Evolutionary conservation across 306 rosid genomes (phyloP).

Genomic region (Cucurbita pepo): DNA sequence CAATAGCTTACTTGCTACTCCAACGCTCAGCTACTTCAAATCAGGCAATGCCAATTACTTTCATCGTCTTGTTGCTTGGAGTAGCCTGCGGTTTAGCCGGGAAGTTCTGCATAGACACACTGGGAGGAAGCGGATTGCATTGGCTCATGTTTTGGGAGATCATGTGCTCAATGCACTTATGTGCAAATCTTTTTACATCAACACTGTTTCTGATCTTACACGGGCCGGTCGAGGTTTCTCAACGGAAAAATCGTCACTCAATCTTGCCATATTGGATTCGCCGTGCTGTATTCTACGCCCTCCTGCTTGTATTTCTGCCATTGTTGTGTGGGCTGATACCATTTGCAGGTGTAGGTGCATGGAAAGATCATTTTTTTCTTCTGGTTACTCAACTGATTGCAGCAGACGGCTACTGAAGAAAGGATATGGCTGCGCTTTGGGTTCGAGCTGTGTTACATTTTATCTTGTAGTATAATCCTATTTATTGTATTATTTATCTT

Average conservation of each 20-base stretch:
- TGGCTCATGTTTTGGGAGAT: constrained; percentile 76
- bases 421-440: too few relatives aligned
- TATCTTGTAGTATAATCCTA: not conserved
- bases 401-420: constrained; percentile 4
- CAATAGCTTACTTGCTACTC: constrained; percentile 35
- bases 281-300: constrained; percentile 23
- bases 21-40: constrained; percentile 44
- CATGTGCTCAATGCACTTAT: constrained; percentile 51
- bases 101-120: constrained; percentile 59
- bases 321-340: constrained; percentile 64
- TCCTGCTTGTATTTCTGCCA: constrained; percentile 42
- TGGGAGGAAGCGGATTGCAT: constrained; percentile 68
- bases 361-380: constrained; percentile 48
- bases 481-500: not conserved
- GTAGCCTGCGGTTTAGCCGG: constrained; percentile 57
- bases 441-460: not conserved
- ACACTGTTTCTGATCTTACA: constrained; percentile 33
- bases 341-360: constrained; percentile 55
- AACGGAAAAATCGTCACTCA: constrained; percentile 9
- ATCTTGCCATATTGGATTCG: constrained; percentile 49
- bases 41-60: constrained; percentile 62
- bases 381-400: constrained; percentile 5
- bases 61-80: constrained; percentile 54
- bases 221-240: constrained; percentile 34
- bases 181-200: constrained; percentile 34